Percentiles rank a stretch among this genome's conserved stretches.
Conservation (phyloP, 108 stramenopile species). For the Fragilariopsis cylindrus region DNA sequence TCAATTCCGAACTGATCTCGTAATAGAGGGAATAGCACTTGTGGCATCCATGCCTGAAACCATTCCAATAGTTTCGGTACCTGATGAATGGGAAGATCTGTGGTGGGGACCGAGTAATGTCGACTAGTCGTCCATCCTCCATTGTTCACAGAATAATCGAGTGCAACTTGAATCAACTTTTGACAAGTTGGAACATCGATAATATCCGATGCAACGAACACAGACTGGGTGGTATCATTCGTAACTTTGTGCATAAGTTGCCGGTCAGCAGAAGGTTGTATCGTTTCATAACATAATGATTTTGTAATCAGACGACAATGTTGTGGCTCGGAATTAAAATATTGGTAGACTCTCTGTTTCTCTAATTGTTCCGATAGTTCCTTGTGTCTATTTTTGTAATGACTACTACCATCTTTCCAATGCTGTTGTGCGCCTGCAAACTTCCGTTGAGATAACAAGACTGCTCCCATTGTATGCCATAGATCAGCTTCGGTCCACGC, state of each 20-base stretch:
- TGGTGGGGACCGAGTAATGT: conserved; percentile 96
- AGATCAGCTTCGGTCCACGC: conserved; percentile 26
- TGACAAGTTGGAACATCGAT: conserved; percentile 46
- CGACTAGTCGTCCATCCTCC: conserved; percentile 87
- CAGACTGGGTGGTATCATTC: conserved; percentile 3
- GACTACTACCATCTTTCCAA: conserved; percentile 54
- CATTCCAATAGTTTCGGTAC: conserved; percentile 50
- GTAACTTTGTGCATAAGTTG: conserved; percentile 8
- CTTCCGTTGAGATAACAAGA: conserved; percentile 37
- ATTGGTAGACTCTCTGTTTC: conserved; percentile 60
- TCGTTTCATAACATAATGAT: not conserved
- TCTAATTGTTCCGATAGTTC: conserved; percentile 57
- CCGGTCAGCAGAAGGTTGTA: not conserved
- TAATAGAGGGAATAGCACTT: conserved; percentile 21
- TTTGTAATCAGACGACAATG: not conserved
- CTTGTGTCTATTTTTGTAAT: conserved; percentile 36
- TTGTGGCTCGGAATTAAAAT: conserved; percentile 16
- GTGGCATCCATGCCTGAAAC: conserved; percentile 48
- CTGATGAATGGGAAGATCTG: conserved; percentile 88
- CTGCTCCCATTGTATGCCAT: conserved; percentile 61
- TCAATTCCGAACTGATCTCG: conserved; percentile 33
- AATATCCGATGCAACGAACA: conserved; percentile 35
- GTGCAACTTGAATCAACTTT: conserved; percentile 53
- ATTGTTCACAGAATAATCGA: conserved; percentile 23
- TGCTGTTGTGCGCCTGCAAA: conserved; percentile 65